phyloP scores from a whole-genome alignment of 306 rosid genomes.

The Lupinus albus region DNA sequence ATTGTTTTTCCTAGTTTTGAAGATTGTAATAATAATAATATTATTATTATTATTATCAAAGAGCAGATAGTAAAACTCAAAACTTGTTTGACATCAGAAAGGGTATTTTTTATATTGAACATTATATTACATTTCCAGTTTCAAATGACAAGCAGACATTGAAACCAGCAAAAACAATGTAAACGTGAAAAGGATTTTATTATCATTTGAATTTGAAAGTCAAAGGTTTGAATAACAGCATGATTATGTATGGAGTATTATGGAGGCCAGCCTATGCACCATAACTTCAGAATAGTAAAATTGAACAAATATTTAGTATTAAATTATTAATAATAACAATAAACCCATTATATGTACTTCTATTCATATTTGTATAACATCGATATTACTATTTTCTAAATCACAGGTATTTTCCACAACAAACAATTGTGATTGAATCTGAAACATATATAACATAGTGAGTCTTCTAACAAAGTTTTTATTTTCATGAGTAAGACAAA shows the following conservation, averaged over 20 bases:
- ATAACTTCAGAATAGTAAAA: slow-evolving; percentile 36
- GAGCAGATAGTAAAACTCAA: background rate
- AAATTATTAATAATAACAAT: slow-evolving; percentile 40
- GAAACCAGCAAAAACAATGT: slow-evolving; percentile 25
- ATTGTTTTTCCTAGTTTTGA: background rate
- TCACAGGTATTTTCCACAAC: no score
- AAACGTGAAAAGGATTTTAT: background rate
- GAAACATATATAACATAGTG: no score
- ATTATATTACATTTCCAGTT: background rate
- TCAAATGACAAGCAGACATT: slow-evolving; percentile 16
- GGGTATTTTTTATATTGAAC: background rate
- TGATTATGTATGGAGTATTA: slow-evolving; percentile 34
- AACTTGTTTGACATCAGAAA: background rate
- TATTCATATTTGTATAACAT: no score
- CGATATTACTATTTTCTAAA: no score
- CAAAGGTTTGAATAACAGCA: slow-evolving; percentile 41
- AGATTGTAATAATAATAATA: background rate
- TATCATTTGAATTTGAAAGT: slow-evolving; percentile 35
- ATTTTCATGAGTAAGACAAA: background rate
- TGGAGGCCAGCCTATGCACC: slow-evolving; percentile 39
- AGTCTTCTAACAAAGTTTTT: no score
- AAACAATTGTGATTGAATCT: no score
- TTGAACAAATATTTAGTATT: slow-evolving; percentile 21
- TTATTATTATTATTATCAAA: no score
- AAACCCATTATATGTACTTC: background rate